A percentile compares a stretch with the other conserved stretches of the same genome.
phyloP scores from a whole-genome alignment of 2,329 filamentous ascomycete species.

The Phyllosticta citribraziliensis region DNA sequence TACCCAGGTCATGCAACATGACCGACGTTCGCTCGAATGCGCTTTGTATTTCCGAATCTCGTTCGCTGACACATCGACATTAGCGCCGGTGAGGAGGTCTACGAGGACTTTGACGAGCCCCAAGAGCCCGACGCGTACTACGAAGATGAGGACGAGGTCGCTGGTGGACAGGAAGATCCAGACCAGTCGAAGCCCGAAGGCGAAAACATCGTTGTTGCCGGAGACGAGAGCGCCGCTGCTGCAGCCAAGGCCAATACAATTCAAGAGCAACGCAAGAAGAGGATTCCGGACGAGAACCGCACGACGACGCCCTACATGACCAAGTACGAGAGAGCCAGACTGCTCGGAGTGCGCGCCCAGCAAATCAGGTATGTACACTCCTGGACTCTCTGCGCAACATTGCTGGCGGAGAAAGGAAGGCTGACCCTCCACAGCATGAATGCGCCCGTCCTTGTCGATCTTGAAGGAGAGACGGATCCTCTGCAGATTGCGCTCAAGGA shows the following conservation, averaged over 20 bases:
- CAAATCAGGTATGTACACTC: conserved; percentile 70
- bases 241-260: conserved; percentile 42
- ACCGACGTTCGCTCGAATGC: neutral
- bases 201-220: conserved; percentile 35
- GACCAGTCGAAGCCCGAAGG: conserved; percentile 14
- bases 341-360: conserved; percentile 82
- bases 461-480: conserved; percentile 95
- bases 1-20: neutral
- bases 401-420: neutral
- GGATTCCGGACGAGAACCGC: conserved; percentile 78
- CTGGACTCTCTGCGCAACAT: neutral
- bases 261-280: conserved; percentile 61
- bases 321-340: conserved; percentile 92
- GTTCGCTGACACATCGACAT: neutral
- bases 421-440: conserved; percentile 62
- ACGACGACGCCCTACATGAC: conserved; percentile 98
- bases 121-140: conserved; percentile 58
- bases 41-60: neutral
- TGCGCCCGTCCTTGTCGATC: conserved; percentile 88
- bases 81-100: conserved; percentile 8
- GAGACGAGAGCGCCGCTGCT: conserved; percentile 39
- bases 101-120: conserved; percentile 38
- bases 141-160: conserved; percentile 49
- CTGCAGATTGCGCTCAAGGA: conserved; percentile 97
- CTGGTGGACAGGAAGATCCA: conserved; percentile 23